Evolutionary conservation across 2,329 filamentous ascomycete genomes (phyloP), one percentile per base, ranked within the genome.

Genomic region (Ampelomyces quisqualis): DNA sequence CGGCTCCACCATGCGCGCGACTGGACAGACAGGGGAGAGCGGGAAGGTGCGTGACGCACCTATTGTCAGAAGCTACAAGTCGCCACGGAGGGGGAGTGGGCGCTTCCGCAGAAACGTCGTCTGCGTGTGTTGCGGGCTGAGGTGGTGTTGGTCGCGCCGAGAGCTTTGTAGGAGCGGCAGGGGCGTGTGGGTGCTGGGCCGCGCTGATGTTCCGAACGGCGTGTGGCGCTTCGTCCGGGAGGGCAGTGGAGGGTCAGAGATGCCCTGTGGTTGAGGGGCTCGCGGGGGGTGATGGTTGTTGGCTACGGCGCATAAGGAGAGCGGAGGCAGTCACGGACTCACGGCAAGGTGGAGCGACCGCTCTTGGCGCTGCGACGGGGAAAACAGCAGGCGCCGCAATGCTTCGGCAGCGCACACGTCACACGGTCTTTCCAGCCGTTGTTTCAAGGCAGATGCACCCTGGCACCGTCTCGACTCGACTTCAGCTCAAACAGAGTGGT

Each of bases 101-200:
- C 67, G 67, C 66, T 70, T 69, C 67, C 64, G 65, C 61, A 63
- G 65, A 66, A 57, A 58, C 54, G 64, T 60, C 51, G 50, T 60
- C 55, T 60, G 58, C 55, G 51, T 43, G 54, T 51, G 32, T 56
- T 47, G 39, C 50, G 47, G 53, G 49, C 46, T 56, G 54, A 47
- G 43, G 21, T 26, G 38, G 19, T 17, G 35, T n/a, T 31, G 26
- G 23, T 40, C 18, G 38, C 18, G 18, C 22, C 23, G 20, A 21
- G 14, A 11, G n/a, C n/a, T n/a, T n/a, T n/a, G 17, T 39, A 38
- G 50, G 45, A 45, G 50, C 35, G 47, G 40, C 48, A 43, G 54
- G 40, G 50, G 53, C 47, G 45, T 34, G 42, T 44, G 41, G 28
- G 43, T 55, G 50, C 43, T 45, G n/a, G 43, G 34, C 49, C 50